Evolutionary conservation across 1,139 yeast genomes (phyloP), one percentile per base, ranked within the genome.

Genomic region (Spencermartinsiella ligniputridi): DNA sequence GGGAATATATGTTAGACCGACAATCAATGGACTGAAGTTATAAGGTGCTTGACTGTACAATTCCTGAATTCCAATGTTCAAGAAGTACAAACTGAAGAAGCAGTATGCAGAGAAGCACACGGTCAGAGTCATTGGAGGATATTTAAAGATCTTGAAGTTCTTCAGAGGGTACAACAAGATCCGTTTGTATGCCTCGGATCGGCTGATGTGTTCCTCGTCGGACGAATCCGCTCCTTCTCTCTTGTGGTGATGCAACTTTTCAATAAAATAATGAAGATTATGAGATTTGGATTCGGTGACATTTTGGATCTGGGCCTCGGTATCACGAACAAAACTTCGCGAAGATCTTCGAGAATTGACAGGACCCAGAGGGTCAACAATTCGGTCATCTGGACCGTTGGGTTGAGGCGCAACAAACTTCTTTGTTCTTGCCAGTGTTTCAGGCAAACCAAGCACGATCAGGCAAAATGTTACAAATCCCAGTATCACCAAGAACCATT

Each of bases 1-100:
- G 34, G 96, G 96, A 34, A 88, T 79, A 64, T 86, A 88, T 50
- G 84, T 72, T 35, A 88, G 69, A 37, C 96, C 96, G 42, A 83
- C 75, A 47, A 82, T 74, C 43, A 86, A 66, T 1, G 84, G 64
- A 34, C 71, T 68, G 69, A 83, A 87, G 53, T 79, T 75, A 64
- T 88, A 88, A 2, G 96, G 96, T 0, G 67, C 62, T 20, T 74
- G 60, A 0, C 85, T 68, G 62, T 81, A 88, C 47, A 73, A 73
- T 56, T 77, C 75, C 37, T 90, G 76, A 36, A 88, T 70, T 8
- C 94, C 75, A 75, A 87, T 73, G 66, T 87, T 88, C 60, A 86
- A 76, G 52, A 83, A 79, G 62, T 85, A 87, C 20, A 85, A 67
- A 18, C 77, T 75, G 6, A 81, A 81, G 64, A 86, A 86, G 43